Evolutionary conservation across 257 asterid species (phyloP).

Genomic region (Prunella vulgaris): DNA sequence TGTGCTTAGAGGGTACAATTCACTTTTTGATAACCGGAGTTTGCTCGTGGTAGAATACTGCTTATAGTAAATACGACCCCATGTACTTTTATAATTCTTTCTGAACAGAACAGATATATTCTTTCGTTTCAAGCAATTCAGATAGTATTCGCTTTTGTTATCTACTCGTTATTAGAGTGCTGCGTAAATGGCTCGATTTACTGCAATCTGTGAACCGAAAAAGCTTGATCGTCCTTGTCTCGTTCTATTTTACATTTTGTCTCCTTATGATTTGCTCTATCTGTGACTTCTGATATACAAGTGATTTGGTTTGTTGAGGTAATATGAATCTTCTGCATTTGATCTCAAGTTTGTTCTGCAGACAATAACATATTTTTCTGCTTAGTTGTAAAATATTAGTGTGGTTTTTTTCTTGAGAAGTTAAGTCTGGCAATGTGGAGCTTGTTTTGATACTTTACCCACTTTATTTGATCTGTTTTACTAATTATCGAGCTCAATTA

Average conservation of each 20-base stretch:
- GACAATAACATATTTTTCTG: background rate
- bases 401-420: too few relatives aligned
- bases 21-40: background rate
- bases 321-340: background rate
- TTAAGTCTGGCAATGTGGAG: too few relatives aligned
- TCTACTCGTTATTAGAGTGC: background rate
- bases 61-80: background rate
- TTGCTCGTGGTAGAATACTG: conserved; percentile 1
- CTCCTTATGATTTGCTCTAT: background rate
- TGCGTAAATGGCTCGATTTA: background rate
- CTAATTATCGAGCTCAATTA: too few relatives aligned
- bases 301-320: background rate
- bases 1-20: background rate
- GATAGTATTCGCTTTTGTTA: background rate
- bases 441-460: too few relatives aligned
- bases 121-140: background rate
- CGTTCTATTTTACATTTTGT: background rate
- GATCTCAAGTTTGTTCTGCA: background rate
- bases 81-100: background rate
- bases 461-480: too few relatives aligned
- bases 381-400: background rate
- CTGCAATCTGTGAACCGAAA: background rate
- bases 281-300: background rate
- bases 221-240: background rate
- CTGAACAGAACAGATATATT: background rate